A percentile compares a stretch with the other conserved stretches of the same genome.
Conservation (phyloP, 768 basidiomycete species). For the Candolleomyces eurysporus region DNA sequence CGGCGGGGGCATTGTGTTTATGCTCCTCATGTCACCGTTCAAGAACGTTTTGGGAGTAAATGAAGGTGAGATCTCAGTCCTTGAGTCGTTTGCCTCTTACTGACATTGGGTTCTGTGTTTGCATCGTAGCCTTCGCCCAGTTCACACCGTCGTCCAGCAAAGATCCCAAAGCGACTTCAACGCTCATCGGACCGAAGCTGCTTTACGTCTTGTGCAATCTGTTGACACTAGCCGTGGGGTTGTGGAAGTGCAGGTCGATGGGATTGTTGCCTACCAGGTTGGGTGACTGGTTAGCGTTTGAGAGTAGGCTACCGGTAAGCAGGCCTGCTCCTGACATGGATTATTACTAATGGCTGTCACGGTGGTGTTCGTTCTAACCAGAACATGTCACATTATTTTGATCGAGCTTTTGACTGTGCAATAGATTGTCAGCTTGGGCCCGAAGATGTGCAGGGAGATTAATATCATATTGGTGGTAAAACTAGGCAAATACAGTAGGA, state of each 20-base stretch:
- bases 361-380: slow-evolving; percentile 18
- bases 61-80: slow-evolving; percentile 49
- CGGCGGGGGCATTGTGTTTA: slow-evolving; percentile 90
- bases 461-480: too few species aligned
- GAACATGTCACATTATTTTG: neutral
- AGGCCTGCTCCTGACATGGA: neutral
- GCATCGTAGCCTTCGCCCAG: slow-evolving; percentile 58
- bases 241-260: slow-evolving; percentile 95
- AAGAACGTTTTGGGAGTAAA: slow-evolving; percentile 81
- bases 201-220: slow-evolving; percentile 73
- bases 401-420: too few species aligned
- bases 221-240: slow-evolving; percentile 75
- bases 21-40: slow-evolving; percentile 85
- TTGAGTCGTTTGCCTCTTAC: neutral
- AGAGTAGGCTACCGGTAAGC: slow-evolving; percentile 71
- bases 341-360: neutral
- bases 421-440: too few species aligned
- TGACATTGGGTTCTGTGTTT: neutral
- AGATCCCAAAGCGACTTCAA: slow-evolving; percentile 45
- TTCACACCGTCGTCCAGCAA: slow-evolving; percentile 66
- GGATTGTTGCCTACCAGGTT: slow-evolving; percentile 88
- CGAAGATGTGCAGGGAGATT: too few species aligned
- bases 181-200: slow-evolving; percentile 68
- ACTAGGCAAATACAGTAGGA: too few species aligned
- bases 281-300: slow-evolving; percentile 94